Percentiles rank a stretch among this genome's conserved stretches.
Conservation (phyloP, 192 early-diverging fungal species). For the Coemansia sp. region DNA sequence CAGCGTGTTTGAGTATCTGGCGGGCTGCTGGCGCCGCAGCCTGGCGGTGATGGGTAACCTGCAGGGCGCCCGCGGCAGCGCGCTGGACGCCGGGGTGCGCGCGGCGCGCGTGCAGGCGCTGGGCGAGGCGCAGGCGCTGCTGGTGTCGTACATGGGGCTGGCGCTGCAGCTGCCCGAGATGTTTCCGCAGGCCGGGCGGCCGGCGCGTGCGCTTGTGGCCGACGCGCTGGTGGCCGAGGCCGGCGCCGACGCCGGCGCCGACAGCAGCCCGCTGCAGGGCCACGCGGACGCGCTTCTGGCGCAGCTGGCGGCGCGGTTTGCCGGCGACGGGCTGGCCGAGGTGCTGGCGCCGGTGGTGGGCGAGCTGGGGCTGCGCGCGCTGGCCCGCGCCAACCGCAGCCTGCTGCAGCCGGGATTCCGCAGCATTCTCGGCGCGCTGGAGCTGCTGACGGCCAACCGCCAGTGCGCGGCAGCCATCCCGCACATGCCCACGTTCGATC, state of each 20-base stretch:
- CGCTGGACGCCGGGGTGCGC: constrained; percentile 54
- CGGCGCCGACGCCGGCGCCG: constrained; percentile 3
- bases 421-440: constrained; percentile 26
- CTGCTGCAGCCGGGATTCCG: constrained; percentile 49
- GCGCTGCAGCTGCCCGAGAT: constrained; percentile 83
- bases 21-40: constrained; percentile 58
- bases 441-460: constrained; percentile 21
- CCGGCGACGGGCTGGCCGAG: constrained; percentile 34
- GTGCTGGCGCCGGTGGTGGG: constrained; percentile 22
- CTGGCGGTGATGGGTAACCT: constrained; percentile 55
- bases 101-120: constrained; percentile 60
- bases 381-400: constrained; percentile 22
- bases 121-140: constrained; percentile 54
- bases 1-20: constrained; percentile 62
- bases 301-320: constrained; percentile 25
- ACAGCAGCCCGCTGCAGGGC: constrained; percentile 2
- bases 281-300: constrained; percentile 7
- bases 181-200: constrained; percentile 65
- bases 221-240: constrained; percentile 20
- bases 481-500: constrained; percentile 35
- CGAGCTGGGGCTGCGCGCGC: constrained; percentile 30
- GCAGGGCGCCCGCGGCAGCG: constrained; percentile 39
- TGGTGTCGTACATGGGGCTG: constrained; percentile 82
- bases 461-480: constrained; percentile 21
- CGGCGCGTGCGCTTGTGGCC: constrained; percentile 10